A percentile compares a stretch with the other conserved stretches of the same genome.
These are phyloP conservation scores for Cyclocybe aegerita DNA, from an alignment of 768 basidiomycete genomes.

Conservation along the genomic window DNA sequence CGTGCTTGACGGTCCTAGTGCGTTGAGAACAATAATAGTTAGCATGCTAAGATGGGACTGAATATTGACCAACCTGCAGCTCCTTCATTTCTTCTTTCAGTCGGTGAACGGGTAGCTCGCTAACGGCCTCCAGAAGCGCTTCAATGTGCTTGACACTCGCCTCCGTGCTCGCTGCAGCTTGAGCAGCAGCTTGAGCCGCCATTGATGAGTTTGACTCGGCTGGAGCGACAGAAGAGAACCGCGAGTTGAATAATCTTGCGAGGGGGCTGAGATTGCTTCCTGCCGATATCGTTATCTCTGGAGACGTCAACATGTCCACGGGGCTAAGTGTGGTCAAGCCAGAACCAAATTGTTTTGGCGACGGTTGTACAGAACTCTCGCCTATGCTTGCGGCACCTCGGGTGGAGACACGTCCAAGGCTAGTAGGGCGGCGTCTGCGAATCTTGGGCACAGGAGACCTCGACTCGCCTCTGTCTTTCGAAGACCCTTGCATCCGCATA, in stretches of 20 bases:
- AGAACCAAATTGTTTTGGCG: slow-evolving; percentile 21
- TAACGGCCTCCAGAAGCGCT: slow-evolving; percentile 59
- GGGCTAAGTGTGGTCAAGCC: slow-evolving; percentile 13
- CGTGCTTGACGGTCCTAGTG: slow-evolving; percentile 70
- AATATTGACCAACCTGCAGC: slow-evolving; percentile 52
- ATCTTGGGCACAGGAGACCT: slow-evolving; percentile 22
- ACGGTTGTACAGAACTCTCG: slow-evolving; percentile 9
- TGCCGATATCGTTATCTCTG: slow-evolving; percentile 15
- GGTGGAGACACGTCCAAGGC: slow-evolving; percentile 11
- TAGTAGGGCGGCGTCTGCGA: slow-evolving; percentile 23
- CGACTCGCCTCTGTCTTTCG: slow-evolving; percentile 3
- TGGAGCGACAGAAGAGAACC: slow-evolving; percentile 10
- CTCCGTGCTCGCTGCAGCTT: slow-evolving; percentile 35
- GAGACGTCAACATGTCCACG: slow-evolving; percentile 13
- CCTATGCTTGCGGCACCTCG: neutral
- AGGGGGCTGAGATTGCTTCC: slow-evolving; percentile 44
- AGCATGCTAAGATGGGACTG: too few species aligned
- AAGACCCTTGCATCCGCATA: slow-evolving; percentile 12
- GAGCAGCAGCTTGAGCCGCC: slow-evolving; percentile 15
- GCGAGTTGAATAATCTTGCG: slow-evolving; percentile 41
- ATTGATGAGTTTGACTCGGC: slow-evolving; percentile 11
- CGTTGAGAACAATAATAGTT: neutral
- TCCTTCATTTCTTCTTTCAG: slow-evolving; percentile 84
- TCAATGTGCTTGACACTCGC: slow-evolving; percentile 56
- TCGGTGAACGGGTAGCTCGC: slow-evolving; percentile 59